Conservation (phyloP, 139 green algal genomes). For the Micractinium sp. region DNA sequence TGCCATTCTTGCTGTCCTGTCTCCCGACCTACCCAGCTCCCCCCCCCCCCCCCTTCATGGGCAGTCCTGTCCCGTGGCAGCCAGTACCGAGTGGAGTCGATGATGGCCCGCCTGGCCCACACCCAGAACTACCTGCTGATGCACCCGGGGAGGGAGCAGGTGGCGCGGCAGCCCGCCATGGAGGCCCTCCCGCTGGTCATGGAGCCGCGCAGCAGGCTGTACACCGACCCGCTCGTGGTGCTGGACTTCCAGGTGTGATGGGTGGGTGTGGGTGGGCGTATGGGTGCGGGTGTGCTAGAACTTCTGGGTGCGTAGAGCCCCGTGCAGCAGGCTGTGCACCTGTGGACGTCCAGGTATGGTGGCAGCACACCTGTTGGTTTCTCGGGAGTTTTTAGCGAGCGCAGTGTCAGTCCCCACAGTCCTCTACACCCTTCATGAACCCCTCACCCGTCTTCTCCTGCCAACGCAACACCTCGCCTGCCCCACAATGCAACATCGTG, state of each 20-base stretch:
- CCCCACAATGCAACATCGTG: not conserved
- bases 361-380: too few species aligned
- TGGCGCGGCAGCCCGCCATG: slow-evolving; percentile 84
- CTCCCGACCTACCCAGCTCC: not conserved
- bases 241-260: slow-evolving; percentile 92
- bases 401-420: too few species aligned
- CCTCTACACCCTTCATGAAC: too few species aligned
- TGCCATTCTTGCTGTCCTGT: too few species aligned
- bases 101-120: slow-evolving; percentile 92
- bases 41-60: not conserved
- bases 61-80: slow-evolving; percentile 75
- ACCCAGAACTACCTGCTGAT: slow-evolving; percentile 91
- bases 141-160: slow-evolving; percentile 1
- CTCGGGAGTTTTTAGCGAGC: slow-evolving; percentile 65
- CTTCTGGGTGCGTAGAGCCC: not conserved
- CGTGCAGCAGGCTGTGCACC: not conserved
- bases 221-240: slow-evolving; percentile 88
- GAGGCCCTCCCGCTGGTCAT: slow-evolving; percentile 95
- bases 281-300: not conserved
- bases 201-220: slow-evolving; percentile 90
- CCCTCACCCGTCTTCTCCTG: not conserved
- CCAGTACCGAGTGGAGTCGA: slow-evolving; percentile 96
- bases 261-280: not conserved
- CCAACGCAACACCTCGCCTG: not conserved
- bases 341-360: not conserved